Percentiles rank a stretch among this genome's conserved stretches.
These are phyloP conservation scores for Cucurbita pepo DNA, from an alignment of 306 rosid genomes.

Conservation along the genomic window DNA sequence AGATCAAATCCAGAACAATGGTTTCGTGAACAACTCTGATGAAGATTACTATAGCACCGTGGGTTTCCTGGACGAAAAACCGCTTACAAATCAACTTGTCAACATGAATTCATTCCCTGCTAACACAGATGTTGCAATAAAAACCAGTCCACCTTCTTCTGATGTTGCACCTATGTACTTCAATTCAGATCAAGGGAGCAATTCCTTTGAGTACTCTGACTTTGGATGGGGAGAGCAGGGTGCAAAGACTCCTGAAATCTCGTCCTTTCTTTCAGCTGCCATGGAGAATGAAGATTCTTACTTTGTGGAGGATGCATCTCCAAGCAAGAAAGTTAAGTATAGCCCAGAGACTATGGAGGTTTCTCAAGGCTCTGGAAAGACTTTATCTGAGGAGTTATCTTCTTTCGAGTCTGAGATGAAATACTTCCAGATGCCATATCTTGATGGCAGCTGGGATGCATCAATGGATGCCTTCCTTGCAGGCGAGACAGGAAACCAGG, in stretches of 20 bases:
- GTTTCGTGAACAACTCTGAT: constrained; percentile 16
- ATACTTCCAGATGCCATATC: constrained; percentile 45
- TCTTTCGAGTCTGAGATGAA: constrained; percentile 66
- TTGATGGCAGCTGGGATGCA: constrained; percentile 61
- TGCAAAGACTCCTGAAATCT: constrained; percentile 65
- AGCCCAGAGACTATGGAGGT: constrained; percentile 17
- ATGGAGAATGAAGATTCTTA: constrained; percentile 32
- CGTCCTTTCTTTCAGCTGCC: constrained; percentile 49
- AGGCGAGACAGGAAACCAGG: constrained; percentile 32
- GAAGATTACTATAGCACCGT: constrained; percentile 27
- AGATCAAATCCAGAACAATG: constrained; percentile 26
- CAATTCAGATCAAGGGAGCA: constrained; percentile 75
- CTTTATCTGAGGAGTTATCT: constrained; percentile 60
- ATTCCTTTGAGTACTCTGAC: constrained; percentile 67
- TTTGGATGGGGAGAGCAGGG: constrained; percentile 63
- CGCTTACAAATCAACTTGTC: constrained; percentile 32
- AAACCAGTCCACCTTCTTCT: constrained; percentile 24
- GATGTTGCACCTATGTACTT: constrained; percentile 27
- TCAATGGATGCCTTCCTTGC: constrained; percentile 38
- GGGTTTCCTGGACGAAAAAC: constrained; percentile 63
- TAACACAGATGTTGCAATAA: constrained; percentile 17
- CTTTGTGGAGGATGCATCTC: constrained; percentile 36
- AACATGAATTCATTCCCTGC: constrained; percentile 17
- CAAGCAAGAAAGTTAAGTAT: constrained; percentile 26
- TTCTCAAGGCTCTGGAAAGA: constrained; percentile 26